phyloP scores from a whole-genome alignment of 1,284 basidiomycete genomes.

The Coniferiporia sulphurascens region DNA sequence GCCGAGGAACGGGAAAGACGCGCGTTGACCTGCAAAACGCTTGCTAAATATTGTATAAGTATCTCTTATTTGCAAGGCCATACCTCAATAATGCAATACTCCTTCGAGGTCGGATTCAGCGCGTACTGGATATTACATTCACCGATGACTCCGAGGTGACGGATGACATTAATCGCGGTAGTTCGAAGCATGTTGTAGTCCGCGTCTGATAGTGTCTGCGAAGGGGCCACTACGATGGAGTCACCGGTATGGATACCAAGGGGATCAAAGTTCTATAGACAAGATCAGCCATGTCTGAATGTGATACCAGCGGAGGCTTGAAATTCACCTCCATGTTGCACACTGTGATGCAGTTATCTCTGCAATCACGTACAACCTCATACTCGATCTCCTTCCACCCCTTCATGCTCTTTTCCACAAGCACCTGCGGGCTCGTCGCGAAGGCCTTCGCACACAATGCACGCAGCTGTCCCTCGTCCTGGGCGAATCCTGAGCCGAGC shows the following conservation, averaged over 20 bases:
- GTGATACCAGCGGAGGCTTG: neutral
- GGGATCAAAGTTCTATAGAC: conserved; percentile 89
- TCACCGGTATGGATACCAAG: conserved; percentile 98
- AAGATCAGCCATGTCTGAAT: neutral
- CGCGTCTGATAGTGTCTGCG: conserved; percentile 94
- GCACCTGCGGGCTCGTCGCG: conserved; percentile 93
- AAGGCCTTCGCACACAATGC: conserved; percentile 92
- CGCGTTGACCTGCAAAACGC: conserved; percentile 80
- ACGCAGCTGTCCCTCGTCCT: conserved; percentile 82
- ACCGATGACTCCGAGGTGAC: conserved; percentile 94
- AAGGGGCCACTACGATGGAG: conserved; percentile 98
- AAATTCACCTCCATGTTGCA: conserved; percentile 97
- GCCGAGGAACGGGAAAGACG: conserved; percentile 97
- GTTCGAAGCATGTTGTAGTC: conserved; percentile 99
- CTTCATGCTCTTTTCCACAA: conserved; percentile 99
- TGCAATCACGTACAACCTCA: conserved; percentile 97
- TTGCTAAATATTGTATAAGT: neutral
- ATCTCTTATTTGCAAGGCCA: conserved; percentile 16
- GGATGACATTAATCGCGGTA: conserved; percentile 96
- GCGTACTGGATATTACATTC: conserved; percentile 99
- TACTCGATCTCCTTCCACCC: conserved; percentile 99
- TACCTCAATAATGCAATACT: conserved; percentile 98
- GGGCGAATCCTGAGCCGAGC: conserved; percentile 91
- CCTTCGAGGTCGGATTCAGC: conserved; percentile 89
- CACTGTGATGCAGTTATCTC: conserved; percentile 97